Percentiles rank a stretch among this genome's conserved stretches.
Conservation (phyloP, 2,329 filamentous ascomycete species). For the Beauveria brongniartii region DNA sequence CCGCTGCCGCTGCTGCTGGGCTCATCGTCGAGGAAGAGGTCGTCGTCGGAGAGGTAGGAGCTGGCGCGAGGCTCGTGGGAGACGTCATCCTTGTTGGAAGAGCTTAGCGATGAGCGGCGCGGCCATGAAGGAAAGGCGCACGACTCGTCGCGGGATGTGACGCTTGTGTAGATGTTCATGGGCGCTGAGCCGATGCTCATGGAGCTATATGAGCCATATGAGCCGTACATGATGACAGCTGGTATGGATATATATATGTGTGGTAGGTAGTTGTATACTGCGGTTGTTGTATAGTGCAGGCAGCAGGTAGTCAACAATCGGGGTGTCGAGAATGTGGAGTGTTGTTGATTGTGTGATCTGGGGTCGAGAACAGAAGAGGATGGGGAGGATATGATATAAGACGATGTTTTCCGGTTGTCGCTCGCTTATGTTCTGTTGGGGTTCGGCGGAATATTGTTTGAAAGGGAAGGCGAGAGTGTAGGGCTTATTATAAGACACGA, state of each 20-base stretch:
- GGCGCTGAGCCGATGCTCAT: conserved; percentile 35
- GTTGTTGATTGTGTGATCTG: background rate
- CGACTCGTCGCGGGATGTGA: conserved; percentile 33
- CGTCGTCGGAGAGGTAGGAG: conserved; percentile 56
- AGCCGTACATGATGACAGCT: conserved; percentile 37
- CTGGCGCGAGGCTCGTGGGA: conserved; percentile 36
- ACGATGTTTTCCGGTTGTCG: conserved; percentile 2
- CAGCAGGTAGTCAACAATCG: background rate
- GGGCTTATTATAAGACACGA: conserved; percentile 9
- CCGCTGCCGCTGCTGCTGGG: conserved; percentile 47
- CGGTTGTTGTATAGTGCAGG: background rate
- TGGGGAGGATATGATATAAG: conserved; percentile 1
- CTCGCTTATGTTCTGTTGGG: conserved; percentile 2
- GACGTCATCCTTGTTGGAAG: conserved; percentile 30
- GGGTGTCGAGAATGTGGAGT: background rate
- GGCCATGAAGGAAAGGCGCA: conserved; percentile 55
- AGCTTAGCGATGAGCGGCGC: conserved; percentile 42
- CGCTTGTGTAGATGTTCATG: conserved; percentile 36
- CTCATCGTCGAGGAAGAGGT: conserved; percentile 40
- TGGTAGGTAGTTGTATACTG: conserved; percentile 3
- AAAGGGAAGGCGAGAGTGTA: background rate
- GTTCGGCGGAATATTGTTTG: background rate
- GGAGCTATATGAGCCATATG: conserved; percentile 44
- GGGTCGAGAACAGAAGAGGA: background rate
- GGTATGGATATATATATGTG: conserved; percentile 17